Evolutionary conservation across 139 green algal species (phyloP), one percentile per base, ranked within the genome.

Genomic region (Trebouxia sp.): DNA sequence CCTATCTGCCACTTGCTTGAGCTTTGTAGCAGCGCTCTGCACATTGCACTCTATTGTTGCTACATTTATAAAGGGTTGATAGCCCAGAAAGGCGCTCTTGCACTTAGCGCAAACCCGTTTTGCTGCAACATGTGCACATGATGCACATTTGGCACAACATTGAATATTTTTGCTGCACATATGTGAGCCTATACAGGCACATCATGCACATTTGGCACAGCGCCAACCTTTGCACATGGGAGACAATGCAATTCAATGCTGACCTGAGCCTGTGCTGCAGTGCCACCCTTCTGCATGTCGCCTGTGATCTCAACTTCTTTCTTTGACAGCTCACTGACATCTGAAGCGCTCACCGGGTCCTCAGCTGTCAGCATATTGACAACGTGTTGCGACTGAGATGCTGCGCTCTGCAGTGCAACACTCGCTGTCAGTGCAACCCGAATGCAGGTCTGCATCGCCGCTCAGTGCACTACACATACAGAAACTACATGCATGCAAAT

Each of bases 351-450:
- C 0, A 70, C 32, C 17, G 62, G 62, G 32, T 70, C 62, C 5
- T 32, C 32, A 26, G 30, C 32, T n/a, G 62, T 70, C 32, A 70
- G 32, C 5, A 70, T 70, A 32, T 70, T 70, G 32, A 70, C 62
- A 20, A 70, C 62, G n/a, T 70, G 62, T 32, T 70, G 62, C 0
- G 62, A 70, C 62, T 70, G 62, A 2, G 62, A 70, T 3, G 62
- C 62, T n/a, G 62, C 62, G 6, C 30, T 70, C 62, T 70, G 62
- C 32, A 70, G n/a, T n/a, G n/a, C n/a, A n/a, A n/a, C n/a, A n/a
- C n/a, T n/a, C n/a, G n/a, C n/a, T n/a, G n/a, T n/a, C n/a, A n/a
- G n/a, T n/a, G n/a, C n/a, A n/a, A n/a, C n/a, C n/a, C n/a, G n/a
- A n/a, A n/a, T n/a, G n/a, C n/a, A n/a, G n/a, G n/a, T n/a, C n/a